Evolutionary conservation across 345 rosid genomes (phyloP).

Genomic region (Gossypium longicalyx): DNA sequence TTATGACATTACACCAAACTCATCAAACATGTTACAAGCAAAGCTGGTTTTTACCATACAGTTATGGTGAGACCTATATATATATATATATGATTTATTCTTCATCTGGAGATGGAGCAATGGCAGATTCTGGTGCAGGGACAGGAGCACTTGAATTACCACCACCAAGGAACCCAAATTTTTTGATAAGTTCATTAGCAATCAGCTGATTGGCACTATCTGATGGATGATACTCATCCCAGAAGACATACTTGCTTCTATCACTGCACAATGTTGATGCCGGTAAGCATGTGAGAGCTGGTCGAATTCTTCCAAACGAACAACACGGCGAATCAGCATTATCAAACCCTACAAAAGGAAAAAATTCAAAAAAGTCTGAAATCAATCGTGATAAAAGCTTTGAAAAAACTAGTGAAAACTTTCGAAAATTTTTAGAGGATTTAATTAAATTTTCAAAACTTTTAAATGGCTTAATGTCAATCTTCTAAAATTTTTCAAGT

Average conservation of each 20-base stretch:
- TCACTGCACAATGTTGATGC: neutral
- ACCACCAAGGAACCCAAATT: neutral
- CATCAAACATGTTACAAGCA: neutral
- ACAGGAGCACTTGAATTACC: neutral
- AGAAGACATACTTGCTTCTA: neutral
- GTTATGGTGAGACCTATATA: neutral
- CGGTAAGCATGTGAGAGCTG: neutral
- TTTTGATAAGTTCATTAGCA: neutral
- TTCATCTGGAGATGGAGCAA: constrained; percentile 1
- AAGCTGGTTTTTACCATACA: neutral
- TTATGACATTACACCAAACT: neutral
- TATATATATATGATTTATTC: neutral
- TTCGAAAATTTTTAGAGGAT: too few species aligned
- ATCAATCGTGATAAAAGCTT: neutral
- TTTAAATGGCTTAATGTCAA: too few species aligned
- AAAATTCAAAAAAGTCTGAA: neutral
- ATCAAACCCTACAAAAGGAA: neutral
- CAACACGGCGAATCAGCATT: neutral
- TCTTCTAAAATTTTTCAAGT: too few species aligned
- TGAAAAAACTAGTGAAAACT: too few species aligned
- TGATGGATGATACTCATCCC: neutral
- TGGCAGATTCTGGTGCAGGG: neutral
- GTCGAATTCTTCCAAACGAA: neutral
- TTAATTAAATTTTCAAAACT: too few species aligned
- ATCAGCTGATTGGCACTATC: neutral